Evolutionary conservation across 164 flowering plant genomes (phyloP), one percentile per base, ranked within the genome.

Genomic region (Brasenia schreberi): DNA sequence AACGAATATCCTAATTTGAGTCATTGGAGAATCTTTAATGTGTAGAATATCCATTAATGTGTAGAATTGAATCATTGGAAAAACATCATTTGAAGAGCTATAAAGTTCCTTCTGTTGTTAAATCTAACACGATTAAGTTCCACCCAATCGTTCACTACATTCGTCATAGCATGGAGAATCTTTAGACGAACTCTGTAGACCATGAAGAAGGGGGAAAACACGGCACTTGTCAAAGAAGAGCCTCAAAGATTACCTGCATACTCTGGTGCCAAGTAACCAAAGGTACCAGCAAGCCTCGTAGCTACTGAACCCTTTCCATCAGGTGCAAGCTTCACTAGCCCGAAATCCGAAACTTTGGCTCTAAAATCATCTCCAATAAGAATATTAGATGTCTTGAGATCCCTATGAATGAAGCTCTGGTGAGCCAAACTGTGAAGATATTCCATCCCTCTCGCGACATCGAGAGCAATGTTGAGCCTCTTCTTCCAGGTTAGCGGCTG

Each of bases 251-350:
- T 83, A 89, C 96, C 92, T 63, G 92, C 96, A 80, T 89, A 89
- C 75, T 89, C 96, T 14, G 96, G 96, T 56, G 96, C 96, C 64
- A 89, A 79, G 74, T 89, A 89, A 27, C 96, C 96, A 74, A 89
- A 89, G 42, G 96, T 89, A 42, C 96, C 96, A 5, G 96, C 96
- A 53, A 89, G 89, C 67, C 81, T 79, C 16, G 96, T 89, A 18
- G 72, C 93, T 33, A 87, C 80, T 49, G 96, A 87, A 62, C 75
- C 79, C 69, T 73, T 80, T 66, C 89, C 80, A 73, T 87, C 89
- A 18, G 63, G 63, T 43, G 96, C 93, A 63, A 86, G 88, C 73
- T 89, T 89, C 65, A 89, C 96, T 65, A 89, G 75, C 5, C 96
- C 96, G 71, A 89, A 89, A 72, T 89, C 96, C 6, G 93, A 79